A percentile compares a stretch with the other conserved stretches of the same genome.
Evolutionary conservation across 2,329 filamentous ascomycete species (phyloP).

Genomic region (Erysiphe neolycopersici): DNA sequence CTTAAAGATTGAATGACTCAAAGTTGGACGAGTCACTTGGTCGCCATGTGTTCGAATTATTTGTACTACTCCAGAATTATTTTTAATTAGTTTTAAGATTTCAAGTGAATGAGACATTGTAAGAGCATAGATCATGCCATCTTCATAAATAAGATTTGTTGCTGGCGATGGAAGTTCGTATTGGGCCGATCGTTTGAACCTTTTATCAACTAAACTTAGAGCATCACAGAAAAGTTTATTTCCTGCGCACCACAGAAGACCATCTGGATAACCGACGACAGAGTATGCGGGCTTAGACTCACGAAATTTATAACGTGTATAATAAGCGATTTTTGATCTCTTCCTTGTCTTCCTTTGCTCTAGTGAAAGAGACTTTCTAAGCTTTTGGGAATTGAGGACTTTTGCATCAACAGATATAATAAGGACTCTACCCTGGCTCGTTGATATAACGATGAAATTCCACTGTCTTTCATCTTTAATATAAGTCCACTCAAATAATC

Average conservation of each 20-base stretch:
- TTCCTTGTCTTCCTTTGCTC: background rate
- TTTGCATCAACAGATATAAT: conserved; percentile 22
- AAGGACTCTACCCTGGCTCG: conserved; percentile 25
- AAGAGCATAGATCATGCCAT: conserved; percentile 22
- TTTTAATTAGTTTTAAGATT: conserved; percentile 19
- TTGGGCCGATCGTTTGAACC: conserved; percentile 20
- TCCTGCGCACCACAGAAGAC: conserved; percentile 29
- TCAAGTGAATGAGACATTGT: conserved; percentile 28
- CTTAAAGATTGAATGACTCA: conserved; percentile 7
- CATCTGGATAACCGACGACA: conserved; percentile 25
- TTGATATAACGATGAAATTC: conserved; percentile 34
- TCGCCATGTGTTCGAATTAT: conserved; percentile 12
- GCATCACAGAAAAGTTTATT: conserved; percentile 27
- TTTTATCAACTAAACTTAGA: conserved; percentile 24
- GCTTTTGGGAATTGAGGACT: conserved; percentile 1
- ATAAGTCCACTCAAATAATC: conserved; percentile 37
- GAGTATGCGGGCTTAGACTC: conserved; percentile 25
- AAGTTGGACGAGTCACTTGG: conserved; percentile 10
- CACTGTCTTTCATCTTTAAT: conserved; percentile 28
- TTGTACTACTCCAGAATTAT: conserved; percentile 5
- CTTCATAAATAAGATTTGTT: conserved; percentile 21
- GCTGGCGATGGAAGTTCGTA: conserved; percentile 27
- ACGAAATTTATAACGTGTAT: conserved; percentile 23
- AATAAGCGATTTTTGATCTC: conserved; percentile 20
- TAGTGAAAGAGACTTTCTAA: background rate